Base-by-base conservation (phyloP, 371 early-diverging fungal species). In the Dichotomocladium elegans region DNA sequence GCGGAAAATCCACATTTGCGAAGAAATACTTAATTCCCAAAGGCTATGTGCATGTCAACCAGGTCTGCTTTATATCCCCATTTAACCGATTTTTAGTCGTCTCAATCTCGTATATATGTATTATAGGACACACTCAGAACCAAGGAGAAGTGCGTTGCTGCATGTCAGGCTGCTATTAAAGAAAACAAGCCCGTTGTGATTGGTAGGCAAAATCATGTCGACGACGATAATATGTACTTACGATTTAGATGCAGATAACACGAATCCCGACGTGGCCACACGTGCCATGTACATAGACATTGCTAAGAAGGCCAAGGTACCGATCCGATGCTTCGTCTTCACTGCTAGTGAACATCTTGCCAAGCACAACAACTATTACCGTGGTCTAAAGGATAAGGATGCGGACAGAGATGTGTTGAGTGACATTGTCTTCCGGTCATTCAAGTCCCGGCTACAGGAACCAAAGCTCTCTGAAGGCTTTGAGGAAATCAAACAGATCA, bases 1-100 rank as follows among this genome's bases (percentile, higher is more conserved):
- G 83, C 24, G 96, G 96, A n/a, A 96, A 95, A 63, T 81, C 89
- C 0, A 80, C 79, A 3, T 92, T 93, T 72, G 81, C 83, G 4
- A 65, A 66, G 2, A 75, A 62, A 15, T 72, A 86, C 29, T 64
- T 91, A 29, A 61, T 79, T 6, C 74, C 82, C 1, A 66, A 80
- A 25, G 86, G 85, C 0, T 91, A 91, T 56, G 79, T 76, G 17
- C 81, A 87, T 51, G 75, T 94, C 50, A 95, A 94, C 64, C 93
- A 91, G 74, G 92, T 70, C 61, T 55, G 43, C 15, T n/a, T 4
- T 14, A n/a, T n/a, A 19, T 34, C 21, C 15, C 24, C 11, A 34
- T 24, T 50, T 7, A 41, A 15, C 8, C 21, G 24, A 24, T 17
- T 3, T 27, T 47, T 47, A 24, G 46, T 37, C 14, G 21, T 9